Evolutionary conservation across 2,329 filamentous ascomycete species (phyloP).

Genomic region (Thelonectria discophora): DNA sequence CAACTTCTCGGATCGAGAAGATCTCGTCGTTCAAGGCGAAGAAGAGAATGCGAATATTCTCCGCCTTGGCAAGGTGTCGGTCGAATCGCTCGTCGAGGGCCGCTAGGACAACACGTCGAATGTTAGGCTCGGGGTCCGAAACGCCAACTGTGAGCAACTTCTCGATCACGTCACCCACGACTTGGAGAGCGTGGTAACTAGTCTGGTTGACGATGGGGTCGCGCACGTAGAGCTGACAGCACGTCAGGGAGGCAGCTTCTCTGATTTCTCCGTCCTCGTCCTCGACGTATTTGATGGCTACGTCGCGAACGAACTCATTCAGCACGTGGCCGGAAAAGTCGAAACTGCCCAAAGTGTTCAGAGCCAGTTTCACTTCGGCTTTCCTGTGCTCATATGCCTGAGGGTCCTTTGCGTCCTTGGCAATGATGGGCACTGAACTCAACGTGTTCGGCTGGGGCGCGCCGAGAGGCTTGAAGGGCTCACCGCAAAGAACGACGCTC

Average conservation of each 20-base stretch:
- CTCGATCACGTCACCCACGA: constrained; percentile 97
- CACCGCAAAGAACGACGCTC: constrained; percentile 90
- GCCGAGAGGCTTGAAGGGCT: constrained; percentile 90
- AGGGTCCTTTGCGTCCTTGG: constrained; percentile 86
- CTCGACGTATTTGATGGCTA: constrained; percentile 97
- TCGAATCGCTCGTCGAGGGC: constrained; percentile 95
- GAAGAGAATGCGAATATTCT: constrained; percentile 96
- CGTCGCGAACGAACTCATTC: constrained; percentile 98
- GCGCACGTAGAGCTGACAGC: constrained; percentile 95
- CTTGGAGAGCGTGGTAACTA: constrained; percentile 94
- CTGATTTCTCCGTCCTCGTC: constrained; percentile 94
- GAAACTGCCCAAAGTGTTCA: constrained; percentile 97
- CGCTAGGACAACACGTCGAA: constrained; percentile 85
- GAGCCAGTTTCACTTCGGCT: constrained; percentile 87
- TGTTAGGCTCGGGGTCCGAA: constrained; percentile 88
- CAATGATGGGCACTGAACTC: constrained; percentile 80
- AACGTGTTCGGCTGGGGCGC: constrained; percentile 87
- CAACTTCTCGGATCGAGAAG: constrained; percentile 90
- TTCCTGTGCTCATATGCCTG: constrained; percentile 83
- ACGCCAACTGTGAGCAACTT: constrained; percentile 95
- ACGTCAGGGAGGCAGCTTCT: constrained; percentile 93
- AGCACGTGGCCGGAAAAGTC: constrained; percentile 93
- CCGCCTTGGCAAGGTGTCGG: constrained; percentile 93
- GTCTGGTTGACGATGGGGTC: constrained; percentile 99
- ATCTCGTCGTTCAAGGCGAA: constrained; percentile 95